Percentiles rank a stretch among this genome's conserved stretches.
These are phyloP conservation scores for Moricandia arvensis DNA, from an alignment of 345 rosid genomes.

Conservation along the genomic window DNA sequence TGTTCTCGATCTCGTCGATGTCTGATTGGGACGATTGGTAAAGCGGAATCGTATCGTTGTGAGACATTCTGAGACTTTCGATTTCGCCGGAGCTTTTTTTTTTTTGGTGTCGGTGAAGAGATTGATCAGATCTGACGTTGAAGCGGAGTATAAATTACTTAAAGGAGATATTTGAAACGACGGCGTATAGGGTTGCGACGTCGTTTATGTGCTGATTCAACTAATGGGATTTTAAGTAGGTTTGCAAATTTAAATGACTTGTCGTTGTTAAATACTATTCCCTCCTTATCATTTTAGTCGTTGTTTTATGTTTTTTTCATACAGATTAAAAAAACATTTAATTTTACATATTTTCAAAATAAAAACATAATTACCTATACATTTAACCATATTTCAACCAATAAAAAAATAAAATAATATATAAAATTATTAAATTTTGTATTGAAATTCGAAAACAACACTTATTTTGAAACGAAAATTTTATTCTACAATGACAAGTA, in stretches of 20 bases:
- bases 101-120: not conserved
- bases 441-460: too few relatives aligned
- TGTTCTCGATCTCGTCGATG: constrained; percentile 98
- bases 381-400: too few relatives aligned
- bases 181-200: not conserved
- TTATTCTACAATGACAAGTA: too few relatives aligned
- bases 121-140: not conserved
- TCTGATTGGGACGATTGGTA: constrained; percentile 88
- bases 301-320: too few relatives aligned
- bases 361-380: too few relatives aligned
- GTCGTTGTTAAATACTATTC: not conserved
- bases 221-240: not conserved
- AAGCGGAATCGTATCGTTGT: constrained; percentile 77
- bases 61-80: too few relatives aligned
- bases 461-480: too few relatives aligned
- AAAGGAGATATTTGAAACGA: not conserved
- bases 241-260: not conserved
- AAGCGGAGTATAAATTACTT: not conserved
- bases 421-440: too few relatives aligned
- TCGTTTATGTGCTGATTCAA: not conserved
- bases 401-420: too few relatives aligned
- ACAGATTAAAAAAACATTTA: too few relatives aligned
- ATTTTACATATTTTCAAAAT: too few relatives aligned
- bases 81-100: constrained; percentile 3
- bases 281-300: too few relatives aligned